A percentile compares a stretch with the other conserved stretches of the same genome.
These are phyloP conservation scores for Paraglomus occultum DNA, from an alignment of 192 early-diverging fungal species.

Conservation along the genomic window DNA sequence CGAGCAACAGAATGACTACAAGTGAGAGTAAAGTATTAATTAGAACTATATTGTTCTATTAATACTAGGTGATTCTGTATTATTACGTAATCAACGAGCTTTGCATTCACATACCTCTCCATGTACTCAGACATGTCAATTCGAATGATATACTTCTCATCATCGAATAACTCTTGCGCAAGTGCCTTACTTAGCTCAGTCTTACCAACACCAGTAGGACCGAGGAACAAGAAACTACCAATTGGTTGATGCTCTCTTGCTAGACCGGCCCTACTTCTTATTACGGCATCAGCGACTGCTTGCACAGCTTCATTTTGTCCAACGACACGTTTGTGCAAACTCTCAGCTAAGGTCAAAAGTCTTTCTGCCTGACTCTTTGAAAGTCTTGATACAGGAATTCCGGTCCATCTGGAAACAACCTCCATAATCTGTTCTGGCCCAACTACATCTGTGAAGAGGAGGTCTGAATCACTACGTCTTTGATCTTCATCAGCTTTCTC, in stretches of 20 bases:
- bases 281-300: constrained; percentile 88
- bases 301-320: constrained; percentile 91
- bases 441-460: constrained; percentile 83
- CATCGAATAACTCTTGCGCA: constrained; percentile 91
- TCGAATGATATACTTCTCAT: constrained; percentile 91
- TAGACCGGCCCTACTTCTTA: constrained; percentile 89
- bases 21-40: background rate
- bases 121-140: constrained; percentile 99
- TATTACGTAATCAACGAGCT: background rate
- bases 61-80: constrained; percentile 13
- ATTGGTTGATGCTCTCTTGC: constrained; percentile 74
- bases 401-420: constrained; percentile 94
- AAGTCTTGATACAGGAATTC: constrained; percentile 90
- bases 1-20: constrained; percentile 76
- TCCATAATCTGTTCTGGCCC: constrained; percentile 91
- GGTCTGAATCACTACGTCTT: constrained; percentile 35
- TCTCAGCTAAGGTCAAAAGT: constrained; percentile 71
- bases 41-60: background rate
- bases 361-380: constrained; percentile 85
- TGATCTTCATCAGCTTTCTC: constrained; percentile 66
- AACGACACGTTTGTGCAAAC: constrained; percentile 83
- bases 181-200: constrained; percentile 78
- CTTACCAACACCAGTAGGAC: constrained; percentile 97
- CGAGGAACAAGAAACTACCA: constrained; percentile 94
- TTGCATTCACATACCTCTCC: constrained; percentile 51